A percentile compares a stretch with the other conserved stretches of the same genome.
These are phyloP conservation scores for Meyerozyma guilliermondii DNA, from an alignment of 1,139 yeast genomes.

Conservation along the genomic window DNA sequence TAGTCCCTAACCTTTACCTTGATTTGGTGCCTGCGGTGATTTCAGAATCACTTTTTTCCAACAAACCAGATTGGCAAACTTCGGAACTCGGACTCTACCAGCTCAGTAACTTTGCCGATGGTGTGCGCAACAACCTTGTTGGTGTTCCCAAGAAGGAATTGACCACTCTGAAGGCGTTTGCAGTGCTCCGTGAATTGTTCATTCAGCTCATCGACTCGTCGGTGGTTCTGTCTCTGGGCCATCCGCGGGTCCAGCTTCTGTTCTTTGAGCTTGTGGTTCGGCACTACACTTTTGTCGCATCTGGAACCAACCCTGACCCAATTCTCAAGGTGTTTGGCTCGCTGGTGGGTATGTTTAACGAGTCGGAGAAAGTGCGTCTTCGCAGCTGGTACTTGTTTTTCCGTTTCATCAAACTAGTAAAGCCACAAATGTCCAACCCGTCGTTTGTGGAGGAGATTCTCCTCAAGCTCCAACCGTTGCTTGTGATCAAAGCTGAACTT, in stretches of 20 bases:
- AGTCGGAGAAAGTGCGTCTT: constrained; percentile 64
- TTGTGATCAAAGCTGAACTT: constrained; percentile 55
- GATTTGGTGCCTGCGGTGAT: constrained; percentile 68
- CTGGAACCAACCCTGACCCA: constrained; percentile 29
- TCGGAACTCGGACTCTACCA: constrained; percentile 85
- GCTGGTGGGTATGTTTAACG: constrained; percentile 74
- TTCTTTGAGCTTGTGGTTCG: constrained; percentile 84
- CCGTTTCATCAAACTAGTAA: constrained; percentile 73
- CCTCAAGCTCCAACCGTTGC: constrained; percentile 41
- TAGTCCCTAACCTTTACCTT: constrained; percentile 68
- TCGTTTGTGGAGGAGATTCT: constrained; percentile 33
- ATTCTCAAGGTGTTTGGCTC: constrained; percentile 76
- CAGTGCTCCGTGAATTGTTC: constrained; percentile 57
- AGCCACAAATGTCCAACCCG: constrained; percentile 49
- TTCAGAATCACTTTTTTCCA: constrained; percentile 47
- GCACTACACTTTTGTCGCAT: constrained; percentile 63
- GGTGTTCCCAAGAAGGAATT: constrained; percentile 63
- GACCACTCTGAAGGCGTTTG: constrained; percentile 55
- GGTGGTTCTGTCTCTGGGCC: constrained; percentile 47
- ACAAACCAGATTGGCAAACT: constrained; percentile 61
- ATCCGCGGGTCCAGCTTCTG: constrained; percentile 73
- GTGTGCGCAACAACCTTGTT: constrained; percentile 68
- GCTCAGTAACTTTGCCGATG: constrained; percentile 72
- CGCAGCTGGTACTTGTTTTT: constrained; percentile 90
- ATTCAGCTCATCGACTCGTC: constrained; percentile 60